Evolutionary conservation across 257 asterid genomes (phyloP), one percentile per base, ranked within the genome.

Genomic region (Solanum chiquidenum): DNA sequence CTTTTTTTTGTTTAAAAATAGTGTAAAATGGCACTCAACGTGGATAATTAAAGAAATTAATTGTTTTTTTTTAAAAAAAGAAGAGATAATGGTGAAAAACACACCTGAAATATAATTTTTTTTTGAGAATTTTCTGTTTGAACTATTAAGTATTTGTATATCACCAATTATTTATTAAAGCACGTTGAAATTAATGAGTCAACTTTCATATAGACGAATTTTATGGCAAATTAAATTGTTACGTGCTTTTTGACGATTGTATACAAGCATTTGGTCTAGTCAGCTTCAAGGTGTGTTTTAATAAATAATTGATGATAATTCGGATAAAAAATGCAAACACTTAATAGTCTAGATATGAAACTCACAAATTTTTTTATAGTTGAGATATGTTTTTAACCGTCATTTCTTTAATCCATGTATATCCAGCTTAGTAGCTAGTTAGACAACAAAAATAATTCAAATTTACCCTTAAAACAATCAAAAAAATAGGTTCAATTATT

Each of bases 321-420:
- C 0, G 12, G 0, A 5, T 10, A 62, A 3, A 25, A 5, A 5
- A 62, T 5, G 3, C 2, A 10, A 4, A 62, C 69, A 9, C 13
- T 9, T 60, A 2, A 60, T 23, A 9, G 12, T 21, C 12, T 4
- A 60, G 3, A 4, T n/a, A 4, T 62, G 14, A 10, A 62, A 62
- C 31, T 62, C 16, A 7, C 5, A 58, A 20, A 55, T n/a, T n/a
- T n/a, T n/a, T n/a, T 3, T 2, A 62, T 62, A 23, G 5, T 23
- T n/a, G 1, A 62, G 5, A 21, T 58, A 2, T 58, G 11, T 18
- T 58, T 58, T 20, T 20, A 20, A 62, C 7, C 1, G 1, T 68
- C 1, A 6, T 68, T 21, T 12, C 10, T 5, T 12, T 0, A 10
- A 25, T 12, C 2, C 10, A 68, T 27, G 75, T 6, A 27, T 27